These are phyloP conservation scores for Oxytropis ochrocephala DNA, from an alignment of 306 rosid genomes.

Conservation along the genomic window DNA sequence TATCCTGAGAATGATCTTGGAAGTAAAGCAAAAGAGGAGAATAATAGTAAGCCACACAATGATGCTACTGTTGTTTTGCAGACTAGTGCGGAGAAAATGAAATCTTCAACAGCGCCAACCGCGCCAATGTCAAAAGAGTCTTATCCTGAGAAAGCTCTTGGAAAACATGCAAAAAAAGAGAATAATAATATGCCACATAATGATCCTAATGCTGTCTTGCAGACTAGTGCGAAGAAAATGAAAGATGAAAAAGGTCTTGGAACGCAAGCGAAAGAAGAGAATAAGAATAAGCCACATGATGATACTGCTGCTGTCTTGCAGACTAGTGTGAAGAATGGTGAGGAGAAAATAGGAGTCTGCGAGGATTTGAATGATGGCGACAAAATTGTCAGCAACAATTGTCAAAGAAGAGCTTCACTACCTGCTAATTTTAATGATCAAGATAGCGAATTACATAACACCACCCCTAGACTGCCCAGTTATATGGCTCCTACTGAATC, in stretches of 20 bases:
- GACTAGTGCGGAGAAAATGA: neutral
- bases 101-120: neutral
- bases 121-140: slow-evolving; percentile 14
- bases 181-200: neutral
- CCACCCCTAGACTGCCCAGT: slow-evolving; percentile 42
- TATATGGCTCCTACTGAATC: slow-evolving; percentile 68
- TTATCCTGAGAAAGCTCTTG: slow-evolving; percentile 20
- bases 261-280: slow-evolving; percentile 10
- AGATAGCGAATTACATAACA: slow-evolving; percentile 32
- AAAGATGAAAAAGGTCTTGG: slow-evolving; percentile 13
- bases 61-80: slow-evolving; percentile 4
- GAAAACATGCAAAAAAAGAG: slow-evolving; percentile 12
- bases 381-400: slow-evolving; percentile 26
- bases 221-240: neutral
- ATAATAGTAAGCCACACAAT: neutral
- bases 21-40: slow-evolving; percentile 15
- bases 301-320: slow-evolving; percentile 9
- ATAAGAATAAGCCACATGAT: neutral
- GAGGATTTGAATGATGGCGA: slow-evolving; percentile 30
- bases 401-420: slow-evolving; percentile 42
- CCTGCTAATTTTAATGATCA: slow-evolving; percentile 39
- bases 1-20: slow-evolving; percentile 22
- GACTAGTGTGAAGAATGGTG: slow-evolving; percentile 15
- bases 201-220: slow-evolving; percentile 1
- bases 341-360: slow-evolving; percentile 16